Conservation (phyloP, 257 asterid species). For the Linderniella brevidens region DNA sequence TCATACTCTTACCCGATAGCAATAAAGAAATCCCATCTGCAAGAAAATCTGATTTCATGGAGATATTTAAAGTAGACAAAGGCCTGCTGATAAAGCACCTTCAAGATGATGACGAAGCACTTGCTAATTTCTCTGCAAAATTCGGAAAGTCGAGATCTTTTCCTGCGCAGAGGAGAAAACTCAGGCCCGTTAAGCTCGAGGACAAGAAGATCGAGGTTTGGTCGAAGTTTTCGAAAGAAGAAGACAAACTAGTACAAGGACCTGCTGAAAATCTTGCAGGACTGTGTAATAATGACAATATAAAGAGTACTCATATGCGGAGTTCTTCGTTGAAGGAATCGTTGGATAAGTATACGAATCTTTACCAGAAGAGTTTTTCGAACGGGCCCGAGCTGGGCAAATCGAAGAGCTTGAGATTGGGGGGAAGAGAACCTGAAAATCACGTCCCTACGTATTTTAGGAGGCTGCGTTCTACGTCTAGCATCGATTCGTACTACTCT, state of each 20-base stretch:
- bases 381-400: constrained; percentile 11
- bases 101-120: constrained; percentile 18
- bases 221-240: constrained; percentile 25
- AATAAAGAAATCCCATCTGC: constrained; percentile 13
- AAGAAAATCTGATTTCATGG: constrained; percentile 15
- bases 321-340: constrained; percentile 51
- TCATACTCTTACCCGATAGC: constrained; percentile 20
- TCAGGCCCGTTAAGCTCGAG: constrained; percentile 48
- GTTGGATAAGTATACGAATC: constrained; percentile 33
- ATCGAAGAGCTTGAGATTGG: constrained; percentile 49
- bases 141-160: constrained; percentile 56
- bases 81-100: constrained; percentile 27
- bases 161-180: constrained; percentile 27
- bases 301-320: constrained; percentile 20
- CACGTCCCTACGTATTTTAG: constrained; percentile 17
- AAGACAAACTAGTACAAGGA: constrained; percentile 3
- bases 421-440: constrained; percentile 25
- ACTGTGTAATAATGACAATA: neutral
- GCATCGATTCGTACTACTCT: constrained; percentile 24
- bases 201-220: constrained; percentile 60
- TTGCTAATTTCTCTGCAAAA: constrained; percentile 20
- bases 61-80: constrained; percentile 31
- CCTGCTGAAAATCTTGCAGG: constrained; percentile 6
- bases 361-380: constrained; percentile 13
- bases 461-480: constrained; percentile 41